Base-by-base conservation (phyloP, 2,329 filamentous ascomycete species). In the Berkeleyomyces rouxiae region DNA sequence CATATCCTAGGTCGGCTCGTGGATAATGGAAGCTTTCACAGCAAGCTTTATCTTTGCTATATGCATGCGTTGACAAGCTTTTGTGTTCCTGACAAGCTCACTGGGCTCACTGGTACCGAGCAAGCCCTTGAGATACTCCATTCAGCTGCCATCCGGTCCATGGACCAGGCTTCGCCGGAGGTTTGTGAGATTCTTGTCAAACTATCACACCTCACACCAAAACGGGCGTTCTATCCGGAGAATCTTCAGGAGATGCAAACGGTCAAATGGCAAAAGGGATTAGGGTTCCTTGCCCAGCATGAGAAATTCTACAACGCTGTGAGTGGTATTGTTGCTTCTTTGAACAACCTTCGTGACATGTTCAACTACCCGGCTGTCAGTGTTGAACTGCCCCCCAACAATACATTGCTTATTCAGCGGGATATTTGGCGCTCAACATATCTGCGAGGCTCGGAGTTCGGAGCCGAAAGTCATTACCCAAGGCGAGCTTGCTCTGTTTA, bases 1-100 rank as follows among this genome's bases (percentile, higher is more conserved):
- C 55, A 66, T 0, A 69, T 70, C 1, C 74, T 86, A 0, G 76
- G 80, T 0, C 71, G 77, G 2, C 67, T 87, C 0, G 65, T 74
- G 0, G 79, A 80, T 16, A 79, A 77, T 65, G 78, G 77, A 0
- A 78, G 71, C 10, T 57, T 83, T 0, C 73, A 76, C 9, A 80
- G 78, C 68, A 80, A 78, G 60, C 70, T 86, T 0, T 74, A 76
- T 16, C 70, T 82, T 0, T 72, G 72, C 7, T 78, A 79, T 37
- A 68, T 85, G 0, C 81, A 85, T 65, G 80, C 77, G 0, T 63
- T 82, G 0, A 84, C 82, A 0, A 79, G 80, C 0, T 16, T 62
- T 16, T 79, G 74, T 36, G 69, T 82, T 0, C 76, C 77, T 0
- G 81, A 84, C 66, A 70, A 70, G 0, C 70, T 83, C 0, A 80